These are phyloP conservation scores for Aspergillus pseudoterreus DNA, from an alignment of 2,329 filamentous ascomycete genomes.

Conservation along the genomic window DNA sequence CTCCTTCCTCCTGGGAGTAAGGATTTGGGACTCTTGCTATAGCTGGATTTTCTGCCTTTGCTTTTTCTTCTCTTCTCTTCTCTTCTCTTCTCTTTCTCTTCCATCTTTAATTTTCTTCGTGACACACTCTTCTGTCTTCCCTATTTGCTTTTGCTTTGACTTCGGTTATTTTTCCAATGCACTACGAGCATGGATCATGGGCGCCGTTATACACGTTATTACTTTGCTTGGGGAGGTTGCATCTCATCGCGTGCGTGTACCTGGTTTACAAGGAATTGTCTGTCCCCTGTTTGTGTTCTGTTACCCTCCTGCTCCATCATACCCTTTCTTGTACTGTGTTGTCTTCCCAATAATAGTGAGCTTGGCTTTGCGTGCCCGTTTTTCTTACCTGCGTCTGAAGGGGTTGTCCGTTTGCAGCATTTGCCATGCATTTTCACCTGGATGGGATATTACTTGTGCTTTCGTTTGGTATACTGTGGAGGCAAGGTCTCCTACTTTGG, in stretches of 20 bases:
- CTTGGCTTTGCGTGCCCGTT: slow-evolving; percentile 4
- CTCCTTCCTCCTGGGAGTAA: slow-evolving; percentile 34
- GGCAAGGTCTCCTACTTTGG: too few species aligned
- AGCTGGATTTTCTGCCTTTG: slow-evolving; percentile 10
- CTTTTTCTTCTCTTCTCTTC: slow-evolving; percentile 18
- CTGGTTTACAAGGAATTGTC: neutral
- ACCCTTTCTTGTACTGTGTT: slow-evolving; percentile 28
- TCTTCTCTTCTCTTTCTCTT: slow-evolving; percentile 5
- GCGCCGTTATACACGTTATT: slow-evolving; percentile 23
- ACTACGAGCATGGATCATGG: slow-evolving; percentile 29
- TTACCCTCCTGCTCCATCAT: slow-evolving; percentile 23
- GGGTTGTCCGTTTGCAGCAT: neutral
- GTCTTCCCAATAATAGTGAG: slow-evolving; percentile 11
- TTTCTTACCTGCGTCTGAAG: neutral
- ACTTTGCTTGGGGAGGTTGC: slow-evolving; percentile 28
- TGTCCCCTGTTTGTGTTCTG: slow-evolving; percentile 3
- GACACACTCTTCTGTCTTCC: slow-evolving; percentile 9
- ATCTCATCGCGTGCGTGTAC: slow-evolving; percentile 22
- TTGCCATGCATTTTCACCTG: neutral
- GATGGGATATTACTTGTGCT: neutral
- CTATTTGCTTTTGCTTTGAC: slow-evolving; percentile 15
- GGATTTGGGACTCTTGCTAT: slow-evolving; percentile 28
- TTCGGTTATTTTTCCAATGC: slow-evolving; percentile 16
- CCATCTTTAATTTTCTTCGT: slow-evolving; percentile 13
- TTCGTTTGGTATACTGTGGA: neutral